Base-by-base conservation (phyloP, 257 asterid species). In the Capsicum chinense region DNA sequence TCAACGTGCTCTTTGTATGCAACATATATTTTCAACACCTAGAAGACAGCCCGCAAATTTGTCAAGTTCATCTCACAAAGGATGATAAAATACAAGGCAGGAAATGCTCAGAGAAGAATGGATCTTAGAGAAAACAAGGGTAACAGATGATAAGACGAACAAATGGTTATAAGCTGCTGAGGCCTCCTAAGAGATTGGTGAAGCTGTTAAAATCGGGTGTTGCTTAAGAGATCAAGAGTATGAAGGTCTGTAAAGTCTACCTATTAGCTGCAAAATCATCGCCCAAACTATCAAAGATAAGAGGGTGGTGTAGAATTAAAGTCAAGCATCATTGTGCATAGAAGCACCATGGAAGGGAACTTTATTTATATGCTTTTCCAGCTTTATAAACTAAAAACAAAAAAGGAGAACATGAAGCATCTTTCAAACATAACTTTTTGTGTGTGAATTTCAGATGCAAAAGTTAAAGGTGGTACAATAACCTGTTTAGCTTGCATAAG, bases 1-100 rank as follows among this genome's bases (percentile, higher is more conserved):
- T 76, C 79, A 42, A 70, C 79, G 16, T 69, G 9, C 37, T 42
- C 35, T 70, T 44, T 70, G 79, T 37, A 1, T 70, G 17, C 57
- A 71, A 0, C 79, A 71, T 44, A 71, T n/a, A 71, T 71, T 70
- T 70, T 16, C 56, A 70, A 70, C 79, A 70, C 35, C 79, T 42
- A 70, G 56, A 44, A 70, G 79, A 69, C 78, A 39, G 33, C 54
- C 5, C 0, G 10, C 57, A 71, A 71, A 71, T 71, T 71, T 47
- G 14, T 71, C 16, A n/a, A 44, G 79, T 44, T 44, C 37, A 9
- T 9, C n/a, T n/a, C 37, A 42, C 33, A 17, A 17, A 17, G 79
- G 57, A 39, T 42, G 56, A 42, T 9, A 70, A 69, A 39, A 42
- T 42, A 70, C 15, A 42, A 39, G 35, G 19, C 15, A 16, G 48